phyloP scores from a whole-genome alignment of 129 eudicot genomes.

The Smallanthus sonchifolius region DNA sequence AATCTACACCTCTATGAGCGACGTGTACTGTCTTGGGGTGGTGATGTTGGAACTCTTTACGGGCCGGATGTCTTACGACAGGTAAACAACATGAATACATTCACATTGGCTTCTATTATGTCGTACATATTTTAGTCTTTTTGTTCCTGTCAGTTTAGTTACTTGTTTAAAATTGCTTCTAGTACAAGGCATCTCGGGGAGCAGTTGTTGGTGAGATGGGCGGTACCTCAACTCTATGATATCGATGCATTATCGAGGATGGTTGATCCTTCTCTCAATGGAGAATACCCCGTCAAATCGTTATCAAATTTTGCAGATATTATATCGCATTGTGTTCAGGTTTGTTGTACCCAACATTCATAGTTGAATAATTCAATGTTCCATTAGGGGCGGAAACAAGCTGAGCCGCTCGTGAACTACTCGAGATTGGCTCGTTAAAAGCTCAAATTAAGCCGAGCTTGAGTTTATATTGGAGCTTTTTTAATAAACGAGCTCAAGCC shows the following conservation, averaged over 20 bases:
- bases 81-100: slow-evolving; percentile 36
- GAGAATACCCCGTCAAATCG: slow-evolving; percentile 69
- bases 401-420: too few relatives aligned
- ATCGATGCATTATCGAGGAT: slow-evolving; percentile 79
- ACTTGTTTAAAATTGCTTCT: neutral
- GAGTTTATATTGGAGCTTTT: too few relatives aligned
- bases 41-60: slow-evolving; percentile 92
- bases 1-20: slow-evolving; percentile 78
- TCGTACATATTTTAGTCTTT: too few relatives aligned
- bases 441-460: too few relatives aligned
- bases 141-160: neutral
- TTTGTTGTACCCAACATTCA: neutral
- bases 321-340: slow-evolving; percentile 86
- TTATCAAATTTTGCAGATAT: slow-evolving; percentile 86
- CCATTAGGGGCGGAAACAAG: too few relatives aligned
- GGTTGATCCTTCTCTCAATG: slow-evolving; percentile 90
- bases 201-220: slow-evolving; percentile 91
- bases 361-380: too few relatives aligned
- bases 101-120: neutral
- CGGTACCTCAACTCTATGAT: slow-evolving; percentile 85
- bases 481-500: too few relatives aligned
- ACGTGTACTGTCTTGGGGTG: slow-evolving; percentile 92
- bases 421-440: too few relatives aligned
- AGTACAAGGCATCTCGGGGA: slow-evolving; percentile 81
- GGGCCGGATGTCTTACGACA: slow-evolving; percentile 87